These are phyloP conservation scores for Solidago caesia DNA, from an alignment of 129 eudicot genomes.

Conservation along the genomic window DNA sequence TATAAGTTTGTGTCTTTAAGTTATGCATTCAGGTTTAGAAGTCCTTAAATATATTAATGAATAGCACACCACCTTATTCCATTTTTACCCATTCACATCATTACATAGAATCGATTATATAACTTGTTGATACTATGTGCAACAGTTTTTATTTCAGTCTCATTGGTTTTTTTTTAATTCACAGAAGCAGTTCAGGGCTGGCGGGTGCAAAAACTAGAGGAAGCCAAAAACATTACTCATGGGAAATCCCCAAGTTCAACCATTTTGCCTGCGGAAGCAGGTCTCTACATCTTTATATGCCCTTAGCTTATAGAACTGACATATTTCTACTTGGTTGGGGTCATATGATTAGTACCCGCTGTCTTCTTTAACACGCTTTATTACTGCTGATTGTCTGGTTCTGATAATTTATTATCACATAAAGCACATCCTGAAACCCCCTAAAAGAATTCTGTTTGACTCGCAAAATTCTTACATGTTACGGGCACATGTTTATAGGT, in stretches of 20 bases:
- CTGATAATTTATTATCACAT: not conserved
- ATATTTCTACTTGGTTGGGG: not conserved
- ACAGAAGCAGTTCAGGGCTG: conserved; percentile 78
- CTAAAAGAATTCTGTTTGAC: not conserved
- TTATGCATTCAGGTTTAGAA: not conserved
- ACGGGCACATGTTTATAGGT: conserved; percentile 39
- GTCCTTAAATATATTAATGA: not conserved
- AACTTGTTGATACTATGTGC: not conserved
- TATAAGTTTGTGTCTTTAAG: not conserved
- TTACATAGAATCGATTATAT: not conserved
- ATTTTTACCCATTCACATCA: not conserved
- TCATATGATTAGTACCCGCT: not conserved
- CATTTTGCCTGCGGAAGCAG: conserved; percentile 60
- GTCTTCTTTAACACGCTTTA: not conserved
- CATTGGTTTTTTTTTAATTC: conserved; percentile 12
- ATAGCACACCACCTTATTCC: not conserved
- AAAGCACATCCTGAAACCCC: conserved; percentile 6
- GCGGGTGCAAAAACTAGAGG: conserved; percentile 64
- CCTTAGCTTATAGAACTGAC: not conserved
- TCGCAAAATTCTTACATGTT: not conserved
- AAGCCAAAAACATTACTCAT: conserved; percentile 46
- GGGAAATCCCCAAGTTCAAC: conserved; percentile 45
- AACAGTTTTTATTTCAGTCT: not conserved
- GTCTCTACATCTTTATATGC: conserved; percentile 33
- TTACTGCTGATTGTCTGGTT: not conserved